Conservation (phyloP, 2,329 filamentous ascomycete species). For the Elsinoe perseae region DNA sequence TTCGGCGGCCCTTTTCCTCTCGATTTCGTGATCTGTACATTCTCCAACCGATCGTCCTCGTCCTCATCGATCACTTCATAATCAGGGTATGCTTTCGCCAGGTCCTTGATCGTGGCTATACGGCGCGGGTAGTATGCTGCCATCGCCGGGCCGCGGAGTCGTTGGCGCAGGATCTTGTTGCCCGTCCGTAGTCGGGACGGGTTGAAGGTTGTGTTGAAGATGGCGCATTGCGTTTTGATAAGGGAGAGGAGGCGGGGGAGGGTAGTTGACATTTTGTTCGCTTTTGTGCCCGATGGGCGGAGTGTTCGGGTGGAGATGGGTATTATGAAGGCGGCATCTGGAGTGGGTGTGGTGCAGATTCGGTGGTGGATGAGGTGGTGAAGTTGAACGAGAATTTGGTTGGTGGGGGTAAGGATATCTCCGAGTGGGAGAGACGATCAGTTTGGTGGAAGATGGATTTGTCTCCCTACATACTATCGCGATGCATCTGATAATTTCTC, state of each 20-base stretch:
- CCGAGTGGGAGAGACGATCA: not conserved
- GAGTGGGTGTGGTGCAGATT: not conserved
- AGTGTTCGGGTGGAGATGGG: not conserved
- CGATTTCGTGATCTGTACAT: conserved; percentile 53
- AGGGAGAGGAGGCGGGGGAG: conserved; percentile 8
- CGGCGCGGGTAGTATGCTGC: conserved; percentile 82
- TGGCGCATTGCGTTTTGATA: conserved; percentile 71
- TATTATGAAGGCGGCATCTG: conserved; percentile 10
- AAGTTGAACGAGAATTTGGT: not conserved
- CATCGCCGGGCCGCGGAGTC: conserved; percentile 73
- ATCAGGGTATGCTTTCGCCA: conserved; percentile 62
- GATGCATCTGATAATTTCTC: too few species aligned
- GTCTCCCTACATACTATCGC: too few species aligned
- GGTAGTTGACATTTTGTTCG: conserved; percentile 17
- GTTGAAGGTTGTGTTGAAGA: conserved; percentile 90
- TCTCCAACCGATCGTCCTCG: conserved; percentile 72
- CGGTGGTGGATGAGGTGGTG: not conserved
- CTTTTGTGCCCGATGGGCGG: conserved; percentile 2
- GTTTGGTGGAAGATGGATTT: too few species aligned
- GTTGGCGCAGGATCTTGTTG: conserved; percentile 85
- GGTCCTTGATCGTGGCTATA: conserved; percentile 61
- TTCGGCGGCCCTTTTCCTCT: conserved; percentile 83
- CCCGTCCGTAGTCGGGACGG: conserved; percentile 73
- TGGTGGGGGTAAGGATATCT: not conserved
- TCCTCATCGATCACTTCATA: conserved; percentile 64